phyloP scores from a whole-genome alignment of 1,139 yeast species.

The Candida sp. region DNA sequence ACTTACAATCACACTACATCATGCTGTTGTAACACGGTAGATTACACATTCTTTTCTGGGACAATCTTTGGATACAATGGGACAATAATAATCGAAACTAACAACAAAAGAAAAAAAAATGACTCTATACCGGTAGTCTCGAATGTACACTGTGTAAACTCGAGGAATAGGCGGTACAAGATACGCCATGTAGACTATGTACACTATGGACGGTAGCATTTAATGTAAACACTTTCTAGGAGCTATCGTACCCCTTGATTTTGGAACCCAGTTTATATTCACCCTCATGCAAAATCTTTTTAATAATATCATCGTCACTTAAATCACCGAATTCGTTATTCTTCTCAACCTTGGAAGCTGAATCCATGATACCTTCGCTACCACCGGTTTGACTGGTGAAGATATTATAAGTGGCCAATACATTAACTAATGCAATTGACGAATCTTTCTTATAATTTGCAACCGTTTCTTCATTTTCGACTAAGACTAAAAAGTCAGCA shows the following conservation, averaged over 20 bases:
- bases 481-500: slow-evolving; percentile 63
- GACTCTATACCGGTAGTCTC: not conserved
- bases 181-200: too few relatives aligned
- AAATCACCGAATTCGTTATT: slow-evolving; percentile 63
- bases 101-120: not conserved
- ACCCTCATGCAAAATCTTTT: slow-evolving; percentile 56
- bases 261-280: slow-evolving; percentile 32
- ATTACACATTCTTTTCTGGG: not conserved
- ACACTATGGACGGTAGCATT: too few relatives aligned
- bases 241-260: slow-evolving; percentile 14
- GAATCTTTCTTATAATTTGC: slow-evolving; percentile 47
- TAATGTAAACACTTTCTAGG: slow-evolving; percentile 20
- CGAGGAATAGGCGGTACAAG: too few relatives aligned
- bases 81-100: too few relatives aligned
- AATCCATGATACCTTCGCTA: slow-evolving; percentile 65
- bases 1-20: not conserved
- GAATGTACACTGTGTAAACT: too few relatives aligned
- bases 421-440: slow-evolving; percentile 58
- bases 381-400: slow-evolving; percentile 65
- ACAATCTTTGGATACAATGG: too few relatives aligned
- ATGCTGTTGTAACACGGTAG: not conserved
- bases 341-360: slow-evolving; percentile 66
- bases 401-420: slow-evolving; percentile 63
- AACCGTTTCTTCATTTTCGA: slow-evolving; percentile 50
- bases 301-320: slow-evolving; percentile 47